phyloP scores from a whole-genome alignment of 208 protist species.

The Porcisia hertigi region DNA sequence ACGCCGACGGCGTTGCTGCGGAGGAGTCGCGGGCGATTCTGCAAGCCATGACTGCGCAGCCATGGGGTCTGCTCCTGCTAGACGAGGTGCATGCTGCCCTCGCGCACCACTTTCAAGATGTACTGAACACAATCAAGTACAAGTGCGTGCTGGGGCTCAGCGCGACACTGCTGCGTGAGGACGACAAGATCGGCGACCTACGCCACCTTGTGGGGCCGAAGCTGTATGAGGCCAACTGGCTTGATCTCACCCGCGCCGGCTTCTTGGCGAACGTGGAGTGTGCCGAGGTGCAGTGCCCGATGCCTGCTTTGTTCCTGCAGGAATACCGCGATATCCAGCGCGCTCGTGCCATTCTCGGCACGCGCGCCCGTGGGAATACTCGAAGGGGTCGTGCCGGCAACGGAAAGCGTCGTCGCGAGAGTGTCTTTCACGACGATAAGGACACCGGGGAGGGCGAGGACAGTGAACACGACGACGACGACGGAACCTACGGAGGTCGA shows the following conservation, averaged over 20 bases:
- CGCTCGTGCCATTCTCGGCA: conserved; percentile 12
- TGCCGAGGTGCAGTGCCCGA: conserved; percentile 97
- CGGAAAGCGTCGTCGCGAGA: conserved; percentile 3
- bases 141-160: conserved; percentile 99
- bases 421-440: background rate
- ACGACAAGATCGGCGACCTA: conserved; percentile 97
- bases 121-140: conserved; percentile 91
- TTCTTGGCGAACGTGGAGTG: conserved; percentile 98
- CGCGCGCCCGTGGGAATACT: background rate
- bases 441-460: conserved; percentile 11
- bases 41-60: conserved; percentile 41
- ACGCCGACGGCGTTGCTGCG: conserved; percentile 40
- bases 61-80: conserved; percentile 99
- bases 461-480: background rate
- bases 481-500: conserved; percentile 1
- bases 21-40: conserved; percentile 77
- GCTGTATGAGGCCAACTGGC: conserved; percentile 99
- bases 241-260: conserved; percentile 95
- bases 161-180: conserved; percentile 96
- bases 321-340: conserved; percentile 52
- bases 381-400: background rate
- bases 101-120: conserved; percentile 96
- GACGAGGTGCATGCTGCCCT: conserved; percentile 99
- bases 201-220: conserved; percentile 99
- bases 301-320: conserved; percentile 84